phyloP scores from a whole-genome alignment of 345 rosid species.

The Carallia brachiata region DNA sequence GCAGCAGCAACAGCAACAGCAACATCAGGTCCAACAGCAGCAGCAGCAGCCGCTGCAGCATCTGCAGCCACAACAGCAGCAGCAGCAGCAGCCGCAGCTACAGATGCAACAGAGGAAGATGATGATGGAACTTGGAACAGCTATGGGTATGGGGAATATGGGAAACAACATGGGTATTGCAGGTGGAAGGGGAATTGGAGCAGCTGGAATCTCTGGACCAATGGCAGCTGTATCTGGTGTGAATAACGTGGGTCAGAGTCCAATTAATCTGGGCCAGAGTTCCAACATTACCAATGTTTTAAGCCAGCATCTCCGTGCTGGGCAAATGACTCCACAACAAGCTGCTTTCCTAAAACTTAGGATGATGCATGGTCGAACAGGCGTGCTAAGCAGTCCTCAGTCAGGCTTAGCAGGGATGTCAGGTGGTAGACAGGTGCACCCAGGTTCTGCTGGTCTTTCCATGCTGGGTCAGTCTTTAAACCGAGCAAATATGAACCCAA shows the following conservation, averaged over 20 bases:
- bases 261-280: constrained; percentile 52
- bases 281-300: constrained; percentile 46
- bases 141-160: constrained; percentile 59
- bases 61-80: constrained; percentile 29
- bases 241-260: constrained; percentile 61
- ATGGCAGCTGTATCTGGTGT: constrained; percentile 58
- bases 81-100: constrained; percentile 30
- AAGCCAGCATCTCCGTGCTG: constrained; percentile 58
- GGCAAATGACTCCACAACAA: constrained; percentile 36
- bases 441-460: constrained; percentile 53
- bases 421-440: constrained; percentile 65
- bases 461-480: constrained; percentile 57
- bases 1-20: too few relatives aligned
- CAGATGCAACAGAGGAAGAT: constrained; percentile 58
- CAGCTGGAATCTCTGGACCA: constrained; percentile 67
- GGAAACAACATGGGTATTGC: constrained; percentile 72
- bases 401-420: constrained; percentile 61
- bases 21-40: constrained; percentile 35
- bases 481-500: constrained; percentile 52
- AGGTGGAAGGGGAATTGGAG: constrained; percentile 63
- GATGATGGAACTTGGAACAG: constrained; percentile 68
- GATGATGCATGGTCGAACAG: constrained; percentile 29
- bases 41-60: constrained; percentile 30
- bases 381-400: constrained; percentile 57
- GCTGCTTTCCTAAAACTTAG: constrained; percentile 35